phyloP scores from a whole-genome alignment of 192 early-diverging fungal genomes.

The Coemansia sp. region DNA sequence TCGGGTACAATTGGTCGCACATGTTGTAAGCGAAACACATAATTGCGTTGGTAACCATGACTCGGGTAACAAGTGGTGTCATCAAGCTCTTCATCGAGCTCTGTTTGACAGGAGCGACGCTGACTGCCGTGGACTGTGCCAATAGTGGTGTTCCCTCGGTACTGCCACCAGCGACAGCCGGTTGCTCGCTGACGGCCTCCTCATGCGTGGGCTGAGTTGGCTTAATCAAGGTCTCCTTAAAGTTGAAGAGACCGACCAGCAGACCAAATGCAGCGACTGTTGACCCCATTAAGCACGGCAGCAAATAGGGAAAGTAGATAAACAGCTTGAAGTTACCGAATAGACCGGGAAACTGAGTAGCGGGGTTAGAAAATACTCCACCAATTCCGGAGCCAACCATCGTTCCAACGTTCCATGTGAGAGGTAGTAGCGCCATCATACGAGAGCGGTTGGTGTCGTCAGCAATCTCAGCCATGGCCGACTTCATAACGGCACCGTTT shows the following conservation, averaged over 20 bases:
- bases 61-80: constrained; percentile 18
- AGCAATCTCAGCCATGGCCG: constrained; percentile 81
- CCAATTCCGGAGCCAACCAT: constrained; percentile 72
- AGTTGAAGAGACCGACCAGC: constrained; percentile 61
- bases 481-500: constrained; percentile 78
- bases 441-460: constrained; percentile 74
- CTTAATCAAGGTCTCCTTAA: constrained; percentile 59
- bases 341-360: constrained; percentile 60
- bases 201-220: not conserved
- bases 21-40: constrained; percentile 31
- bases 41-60: constrained; percentile 25
- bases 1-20: constrained; percentile 36
- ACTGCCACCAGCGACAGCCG: not conserved
- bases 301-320: constrained; percentile 73
- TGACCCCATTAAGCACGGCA: constrained; percentile 75
- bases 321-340: constrained; percentile 65
- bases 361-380: constrained; percentile 77
- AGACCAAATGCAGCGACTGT: constrained; percentile 64
- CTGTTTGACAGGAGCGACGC: constrained; percentile 4
- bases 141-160: constrained; percentile 24
- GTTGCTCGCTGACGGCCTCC: not conserved
- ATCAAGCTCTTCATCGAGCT: constrained; percentile 18
- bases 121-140: not conserved
- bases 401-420: constrained; percentile 66
- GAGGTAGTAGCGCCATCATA: constrained; percentile 74